Conservation (phyloP, 2,329 filamentous ascomycete genomes). For the Camptophora hylomeconis region DNA sequence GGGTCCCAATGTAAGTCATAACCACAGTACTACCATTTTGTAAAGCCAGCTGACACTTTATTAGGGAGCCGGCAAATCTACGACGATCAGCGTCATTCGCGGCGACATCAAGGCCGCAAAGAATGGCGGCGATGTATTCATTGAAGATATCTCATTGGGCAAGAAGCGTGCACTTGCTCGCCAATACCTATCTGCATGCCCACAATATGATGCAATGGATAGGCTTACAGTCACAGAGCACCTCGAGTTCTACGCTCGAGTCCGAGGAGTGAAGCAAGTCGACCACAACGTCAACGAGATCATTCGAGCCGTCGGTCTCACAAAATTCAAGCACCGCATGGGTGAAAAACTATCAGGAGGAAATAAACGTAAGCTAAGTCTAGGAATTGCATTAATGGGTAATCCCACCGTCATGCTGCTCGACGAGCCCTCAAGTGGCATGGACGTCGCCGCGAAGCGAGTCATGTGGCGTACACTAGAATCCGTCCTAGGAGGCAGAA, state of each 20-base stretch:
- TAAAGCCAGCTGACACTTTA: too few relatives aligned
- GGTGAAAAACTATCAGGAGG: conserved; percentile 66
- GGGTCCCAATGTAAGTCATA: conserved; percentile 33
- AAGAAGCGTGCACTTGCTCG: conserved; percentile 11
- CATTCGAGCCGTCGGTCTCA: conserved; percentile 62
- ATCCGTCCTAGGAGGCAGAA: conserved; percentile 17
- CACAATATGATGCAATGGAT: conserved; percentile 24
- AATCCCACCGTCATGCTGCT: conserved; percentile 60
- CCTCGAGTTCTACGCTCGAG: conserved; percentile 9
- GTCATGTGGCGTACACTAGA: conserved; percentile 24
- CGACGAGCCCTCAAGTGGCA: conserved; percentile 63
- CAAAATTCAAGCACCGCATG: conserved; percentile 57
- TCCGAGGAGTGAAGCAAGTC: conserved; percentile 37
- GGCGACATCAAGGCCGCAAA: conserved; percentile 8
- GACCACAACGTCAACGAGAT: conserved; percentile 64
- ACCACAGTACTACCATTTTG: too few relatives aligned
- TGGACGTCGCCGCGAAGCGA: conserved; percentile 39
- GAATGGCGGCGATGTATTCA: conserved; percentile 4
- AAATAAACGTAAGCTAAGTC: conserved; percentile 64
- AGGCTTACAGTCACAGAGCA: conserved; percentile 18
- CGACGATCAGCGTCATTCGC: conserved; percentile 31
- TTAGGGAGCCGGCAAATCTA: conserved; percentile 38
- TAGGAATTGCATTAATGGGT: conserved; percentile 64
- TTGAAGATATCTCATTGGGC: conserved; percentile 12
- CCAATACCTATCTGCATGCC: conserved; percentile 21